Conservation (phyloP, 2,329 filamentous ascomycete species). For the Apiospora aurea region DNA sequence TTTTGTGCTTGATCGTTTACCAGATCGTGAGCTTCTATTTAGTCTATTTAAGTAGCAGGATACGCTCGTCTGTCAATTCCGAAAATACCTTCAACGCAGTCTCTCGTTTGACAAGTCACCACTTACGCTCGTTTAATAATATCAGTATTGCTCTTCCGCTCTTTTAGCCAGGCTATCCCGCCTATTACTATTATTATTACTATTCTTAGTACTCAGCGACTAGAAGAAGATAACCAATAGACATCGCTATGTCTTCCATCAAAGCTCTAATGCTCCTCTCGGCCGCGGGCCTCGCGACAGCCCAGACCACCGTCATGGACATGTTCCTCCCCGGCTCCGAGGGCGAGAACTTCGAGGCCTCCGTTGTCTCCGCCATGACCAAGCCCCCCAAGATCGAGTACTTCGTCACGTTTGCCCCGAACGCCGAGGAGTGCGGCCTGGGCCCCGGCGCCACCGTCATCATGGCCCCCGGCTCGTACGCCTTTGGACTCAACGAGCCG, state of each 20-base stretch:
- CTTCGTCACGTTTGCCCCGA: conserved; percentile 25
- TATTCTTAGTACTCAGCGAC: no score
- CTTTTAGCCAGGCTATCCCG: background rate
- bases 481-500: background rate
- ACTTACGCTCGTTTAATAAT: conserved; percentile 1
- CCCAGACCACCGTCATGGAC: conserved; percentile 17
- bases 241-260: background rate
- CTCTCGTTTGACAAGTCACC: background rate
- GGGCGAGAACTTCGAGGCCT: conserved; percentile 6
- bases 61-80: background rate
- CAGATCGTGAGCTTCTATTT: background rate
- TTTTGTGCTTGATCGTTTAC: background rate
- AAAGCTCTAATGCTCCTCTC: conserved; percentile 2
- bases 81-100: background rate
- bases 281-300: conserved; percentile 21
- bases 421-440: conserved; percentile 23
- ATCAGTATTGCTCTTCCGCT: background rate
- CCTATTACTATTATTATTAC: background rate
- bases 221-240: no score
- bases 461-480: conserved; percentile 26
- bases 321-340: conserved; percentile 26
- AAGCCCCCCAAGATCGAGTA: conserved; percentile 22
- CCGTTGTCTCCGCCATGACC: conserved; percentile 23
- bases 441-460: conserved; percentile 26
- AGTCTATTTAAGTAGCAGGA: background rate